A percentile compares a stretch with the other conserved stretches of the same genome.
phyloP scores from a whole-genome alignment of 169 alveolate species.

The Babesia caballi region DNA sequence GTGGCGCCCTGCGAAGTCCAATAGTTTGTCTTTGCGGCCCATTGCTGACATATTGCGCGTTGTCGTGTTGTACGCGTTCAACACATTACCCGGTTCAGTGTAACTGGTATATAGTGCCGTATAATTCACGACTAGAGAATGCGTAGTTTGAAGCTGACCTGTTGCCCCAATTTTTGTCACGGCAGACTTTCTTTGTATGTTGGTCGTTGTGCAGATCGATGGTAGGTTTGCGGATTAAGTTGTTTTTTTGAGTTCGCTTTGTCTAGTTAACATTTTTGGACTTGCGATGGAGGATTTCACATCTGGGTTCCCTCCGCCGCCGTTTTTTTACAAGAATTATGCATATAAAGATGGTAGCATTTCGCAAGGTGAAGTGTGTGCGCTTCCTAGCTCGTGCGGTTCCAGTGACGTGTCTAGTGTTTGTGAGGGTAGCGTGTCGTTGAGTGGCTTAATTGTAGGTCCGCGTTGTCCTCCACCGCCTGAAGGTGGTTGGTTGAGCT shows the following conservation, averaged over 20 bases:
- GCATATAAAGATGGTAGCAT: conserved; percentile 6
- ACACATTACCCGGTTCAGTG: too few relatives aligned
- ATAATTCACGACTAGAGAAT: neutral
- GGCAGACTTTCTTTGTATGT: too few relatives aligned
- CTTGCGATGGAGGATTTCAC: conserved; percentile 50
- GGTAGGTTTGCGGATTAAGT: too few relatives aligned
- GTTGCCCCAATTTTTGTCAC: too few relatives aligned
- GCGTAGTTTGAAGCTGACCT: neutral
- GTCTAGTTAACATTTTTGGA: neutral
- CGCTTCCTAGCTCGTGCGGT: neutral
- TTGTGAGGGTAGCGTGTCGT: neutral
- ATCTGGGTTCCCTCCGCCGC: conserved; percentile 77
- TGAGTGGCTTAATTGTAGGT: conserved; percentile 4
- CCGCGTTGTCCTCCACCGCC: conserved; percentile 70
- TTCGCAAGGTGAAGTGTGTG: neutral
- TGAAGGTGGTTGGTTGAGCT: conserved; percentile 51
- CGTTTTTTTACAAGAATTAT: conserved; percentile 68
- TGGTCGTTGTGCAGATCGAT: too few relatives aligned
- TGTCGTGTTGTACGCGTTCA: too few relatives aligned
- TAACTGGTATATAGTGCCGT: too few relatives aligned
- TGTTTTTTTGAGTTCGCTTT: too few relatives aligned
- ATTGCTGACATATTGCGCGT: too few relatives aligned
- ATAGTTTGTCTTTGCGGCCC: too few relatives aligned
- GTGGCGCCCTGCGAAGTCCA: too few relatives aligned
- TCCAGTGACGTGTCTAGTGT: neutral